Evolutionary conservation across 768 basidiomycete species (phyloP).

Genomic region (Amanita pallidorosea): DNA sequence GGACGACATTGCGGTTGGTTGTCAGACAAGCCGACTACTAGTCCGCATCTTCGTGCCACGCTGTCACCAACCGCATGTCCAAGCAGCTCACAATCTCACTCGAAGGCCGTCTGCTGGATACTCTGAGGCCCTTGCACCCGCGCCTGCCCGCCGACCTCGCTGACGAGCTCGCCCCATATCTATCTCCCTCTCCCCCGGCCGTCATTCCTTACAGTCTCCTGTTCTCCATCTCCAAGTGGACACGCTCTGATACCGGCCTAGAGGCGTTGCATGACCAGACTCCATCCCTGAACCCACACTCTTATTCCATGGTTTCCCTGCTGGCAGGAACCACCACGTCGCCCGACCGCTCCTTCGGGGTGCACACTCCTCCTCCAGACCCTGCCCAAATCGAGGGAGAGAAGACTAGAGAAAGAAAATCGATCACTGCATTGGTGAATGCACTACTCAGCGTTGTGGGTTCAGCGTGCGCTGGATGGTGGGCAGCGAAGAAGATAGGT

Average conservation of each 20-base stretch:
- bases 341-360: slow-evolving; percentile 60
- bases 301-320: slow-evolving; percentile 63
- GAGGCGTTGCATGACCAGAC: slow-evolving; percentile 23
- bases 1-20: slow-evolving; percentile 5
- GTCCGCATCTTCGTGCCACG: neutral
- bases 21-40: neutral
- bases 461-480: slow-evolving; percentile 62
- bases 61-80: slow-evolving; percentile 6
- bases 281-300: slow-evolving; percentile 35
- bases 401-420: slow-evolving; percentile 45
- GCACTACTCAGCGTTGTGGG: slow-evolving; percentile 59
- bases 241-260: slow-evolving; percentile 40
- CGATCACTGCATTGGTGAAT: slow-evolving; percentile 62
- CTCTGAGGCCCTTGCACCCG: slow-evolving; percentile 32
- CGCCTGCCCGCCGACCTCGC: slow-evolving; percentile 36
- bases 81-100: slow-evolving; percentile 51
- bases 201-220: slow-evolving; percentile 57
- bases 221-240: slow-evolving; percentile 55
- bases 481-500: slow-evolving; percentile 51
- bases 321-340: slow-evolving; percentile 75
- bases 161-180: slow-evolving; percentile 26
- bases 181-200: slow-evolving; percentile 24
- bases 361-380: slow-evolving; percentile 32
- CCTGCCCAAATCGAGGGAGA: slow-evolving; percentile 36
- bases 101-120: slow-evolving; percentile 48